Conservation (phyloP, 805 yeast genomes). For the Cephaloascus fragrans region DNA sequence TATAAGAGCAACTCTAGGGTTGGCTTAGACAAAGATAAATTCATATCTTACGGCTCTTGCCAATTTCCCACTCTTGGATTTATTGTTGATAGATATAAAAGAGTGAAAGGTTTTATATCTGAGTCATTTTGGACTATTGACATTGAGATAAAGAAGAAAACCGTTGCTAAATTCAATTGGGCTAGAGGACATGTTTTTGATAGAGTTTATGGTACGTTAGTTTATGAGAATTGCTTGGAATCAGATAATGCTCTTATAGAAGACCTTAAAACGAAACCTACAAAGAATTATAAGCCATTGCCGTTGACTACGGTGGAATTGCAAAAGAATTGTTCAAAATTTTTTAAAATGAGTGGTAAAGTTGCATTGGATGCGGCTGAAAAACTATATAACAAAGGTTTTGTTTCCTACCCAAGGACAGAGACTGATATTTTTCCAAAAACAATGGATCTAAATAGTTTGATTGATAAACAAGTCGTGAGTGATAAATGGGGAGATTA, state of each 20-base stretch:
- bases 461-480: conserved; percentile 52
- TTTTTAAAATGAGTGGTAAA: conserved; percentile 72
- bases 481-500: conserved; percentile 64
- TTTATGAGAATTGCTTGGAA: conserved; percentile 61
- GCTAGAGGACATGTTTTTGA: conserved; percentile 65
- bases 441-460: conserved; percentile 55
- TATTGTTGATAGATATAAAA: conserved; percentile 81
- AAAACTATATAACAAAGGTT: conserved; percentile 74
- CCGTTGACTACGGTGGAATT: conserved; percentile 93
- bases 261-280: conserved; percentile 47
- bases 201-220: conserved; percentile 45
- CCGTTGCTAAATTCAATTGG: conserved; percentile 54
- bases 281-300: conserved; percentile 70
- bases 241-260: conserved; percentile 40
- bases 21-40: conserved; percentile 15
- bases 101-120: conserved; percentile 60
- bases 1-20: conserved; percentile 26
- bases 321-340: conserved; percentile 75
- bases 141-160: conserved; percentile 36
- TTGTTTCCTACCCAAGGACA: conserved; percentile 91
- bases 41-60: conserved; percentile 81
- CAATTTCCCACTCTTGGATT: conserved; percentile 97
- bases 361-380: conserved; percentile 72
- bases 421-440: conserved; percentile 86
- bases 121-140: conserved; percentile 78